Evolutionary conservation across 345 rosid genomes (phyloP).

Genomic region (Dovyalis caffra): DNA sequence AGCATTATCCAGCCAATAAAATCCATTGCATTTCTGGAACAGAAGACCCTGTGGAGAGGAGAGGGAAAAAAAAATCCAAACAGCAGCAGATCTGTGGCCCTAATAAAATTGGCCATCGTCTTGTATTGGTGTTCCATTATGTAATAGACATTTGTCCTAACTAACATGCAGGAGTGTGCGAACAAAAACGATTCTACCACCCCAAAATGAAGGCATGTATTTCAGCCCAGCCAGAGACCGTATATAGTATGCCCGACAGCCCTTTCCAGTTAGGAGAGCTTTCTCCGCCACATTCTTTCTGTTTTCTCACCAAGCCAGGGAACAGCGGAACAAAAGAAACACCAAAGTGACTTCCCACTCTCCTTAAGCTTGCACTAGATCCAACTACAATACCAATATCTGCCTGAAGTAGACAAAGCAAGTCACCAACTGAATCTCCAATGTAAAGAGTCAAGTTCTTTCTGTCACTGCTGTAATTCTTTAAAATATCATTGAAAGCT

Average conservation of each 20-base stretch:
- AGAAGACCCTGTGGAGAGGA: conserved; percentile 26
- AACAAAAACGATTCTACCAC: conserved; percentile 41
- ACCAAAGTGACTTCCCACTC: conserved; percentile 75
- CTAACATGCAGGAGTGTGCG: conserved; percentile 18
- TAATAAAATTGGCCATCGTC: conserved; percentile 48
- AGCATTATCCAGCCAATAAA: conserved; percentile 14
- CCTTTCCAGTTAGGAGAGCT: conserved; percentile 59
- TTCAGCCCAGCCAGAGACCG: conserved; percentile 89
- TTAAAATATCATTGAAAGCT: conserved; percentile 52
- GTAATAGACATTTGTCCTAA: conserved; percentile 36
- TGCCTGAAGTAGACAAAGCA: conserved; percentile 89
- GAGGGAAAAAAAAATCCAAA: not conserved
- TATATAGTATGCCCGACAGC: conserved; percentile 71
- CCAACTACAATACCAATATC: conserved; percentile 91
- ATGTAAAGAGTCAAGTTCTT: conserved; percentile 67
- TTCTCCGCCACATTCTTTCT: conserved; percentile 50
- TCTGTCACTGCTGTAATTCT: conserved; percentile 28
- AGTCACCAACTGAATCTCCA: conserved; percentile 89
- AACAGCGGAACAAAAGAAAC: conserved; percentile 81
- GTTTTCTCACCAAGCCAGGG: conserved; percentile 69
- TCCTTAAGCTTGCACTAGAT: conserved; percentile 78
- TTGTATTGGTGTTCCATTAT: conserved; percentile 33
- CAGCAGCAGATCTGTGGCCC: conserved; percentile 35
- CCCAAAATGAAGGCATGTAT: conserved; percentile 89
- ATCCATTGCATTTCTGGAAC: conserved; percentile 12